A percentile compares a stretch with the other conserved stretches of the same genome.
phyloP scores from a whole-genome alignment of 2,329 filamentous ascomycete genomes.

The Talaromyces sp. region DNA sequence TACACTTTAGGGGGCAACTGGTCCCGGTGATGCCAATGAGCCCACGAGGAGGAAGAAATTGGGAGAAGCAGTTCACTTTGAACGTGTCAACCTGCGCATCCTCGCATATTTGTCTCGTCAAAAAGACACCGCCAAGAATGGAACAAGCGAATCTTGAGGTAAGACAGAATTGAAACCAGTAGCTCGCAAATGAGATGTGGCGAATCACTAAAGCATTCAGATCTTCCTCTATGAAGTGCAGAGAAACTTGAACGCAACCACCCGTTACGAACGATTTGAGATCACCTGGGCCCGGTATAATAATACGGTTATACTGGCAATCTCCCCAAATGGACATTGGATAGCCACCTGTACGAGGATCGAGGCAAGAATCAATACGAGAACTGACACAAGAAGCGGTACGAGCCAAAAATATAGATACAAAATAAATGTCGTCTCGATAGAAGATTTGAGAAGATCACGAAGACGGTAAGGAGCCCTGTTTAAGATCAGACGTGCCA shows the following conservation, averaged over 20 bases:
- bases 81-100: neutral
- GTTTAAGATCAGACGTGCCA: neutral
- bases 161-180: neutral
- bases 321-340: neutral
- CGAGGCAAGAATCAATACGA: no score
- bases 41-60: neutral
- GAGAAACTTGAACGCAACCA: neutral
- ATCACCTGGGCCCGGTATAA: neutral
- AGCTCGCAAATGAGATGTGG: neutral
- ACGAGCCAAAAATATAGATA: neutral
- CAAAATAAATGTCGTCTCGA: neutral
- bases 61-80: neutral
- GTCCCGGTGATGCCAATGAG: neutral
- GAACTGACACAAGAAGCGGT: neutral
- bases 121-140: neutral
- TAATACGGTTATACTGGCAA: neutral
- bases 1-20: neutral
- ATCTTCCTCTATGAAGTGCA: neutral
- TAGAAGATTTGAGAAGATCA: neutral
- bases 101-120: neutral
- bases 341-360: neutral
- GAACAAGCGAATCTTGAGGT: neutral
- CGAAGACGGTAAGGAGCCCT: neutral
- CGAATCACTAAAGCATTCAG: neutral
- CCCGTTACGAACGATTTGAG: neutral